A percentile compares a stretch with the other conserved stretches of the same genome.
phyloP scores from a whole-genome alignment of 345 rosid species.

The Psidium guajava region DNA sequence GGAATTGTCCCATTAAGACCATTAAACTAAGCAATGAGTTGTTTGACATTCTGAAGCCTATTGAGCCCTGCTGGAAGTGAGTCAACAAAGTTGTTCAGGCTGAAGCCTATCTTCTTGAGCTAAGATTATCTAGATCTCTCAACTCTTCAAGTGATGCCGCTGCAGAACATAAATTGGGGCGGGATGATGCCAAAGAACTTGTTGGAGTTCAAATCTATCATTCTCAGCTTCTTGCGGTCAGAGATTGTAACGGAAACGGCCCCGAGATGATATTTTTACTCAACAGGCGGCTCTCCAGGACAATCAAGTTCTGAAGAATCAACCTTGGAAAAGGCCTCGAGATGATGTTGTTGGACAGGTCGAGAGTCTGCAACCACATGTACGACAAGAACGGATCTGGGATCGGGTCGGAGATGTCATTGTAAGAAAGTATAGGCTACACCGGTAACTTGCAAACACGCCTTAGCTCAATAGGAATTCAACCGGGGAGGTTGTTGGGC shows the following conservation, averaged over 20 bases:
- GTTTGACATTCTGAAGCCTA: constrained; percentile 69
- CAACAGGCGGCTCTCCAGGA: constrained; percentile 51
- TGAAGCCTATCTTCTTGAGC: constrained; percentile 63
- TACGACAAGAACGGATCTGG: constrained; percentile 56
- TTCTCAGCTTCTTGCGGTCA: constrained; percentile 43
- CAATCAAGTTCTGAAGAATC: constrained; percentile 37
- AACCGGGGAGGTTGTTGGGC: constrained; percentile 58
- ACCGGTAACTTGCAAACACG: constrained; percentile 48
- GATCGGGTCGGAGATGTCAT: constrained; percentile 68
- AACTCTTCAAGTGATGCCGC: constrained; percentile 68
- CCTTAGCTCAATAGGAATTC: constrained; percentile 73
- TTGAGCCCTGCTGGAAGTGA: constrained; percentile 75
- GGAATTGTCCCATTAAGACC: constrained; percentile 68
- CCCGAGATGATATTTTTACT: constrained; percentile 66
- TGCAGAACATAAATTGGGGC: constrained; percentile 69
- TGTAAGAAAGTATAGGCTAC: constrained; percentile 46
- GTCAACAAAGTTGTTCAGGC: constrained; percentile 73
- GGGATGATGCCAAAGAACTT: constrained; percentile 62
- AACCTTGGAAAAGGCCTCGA: constrained; percentile 60
- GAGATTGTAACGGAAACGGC: constrained; percentile 62
- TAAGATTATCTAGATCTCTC: constrained; percentile 67
- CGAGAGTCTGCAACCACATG: constrained; percentile 55
- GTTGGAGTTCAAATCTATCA: constrained; percentile 74
- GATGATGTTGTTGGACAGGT: constrained; percentile 76
- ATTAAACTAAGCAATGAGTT: constrained; percentile 86